phyloP scores from a whole-genome alignment of 805 yeast genomes.

The Vanderwaltozyma polyspora region DNA sequence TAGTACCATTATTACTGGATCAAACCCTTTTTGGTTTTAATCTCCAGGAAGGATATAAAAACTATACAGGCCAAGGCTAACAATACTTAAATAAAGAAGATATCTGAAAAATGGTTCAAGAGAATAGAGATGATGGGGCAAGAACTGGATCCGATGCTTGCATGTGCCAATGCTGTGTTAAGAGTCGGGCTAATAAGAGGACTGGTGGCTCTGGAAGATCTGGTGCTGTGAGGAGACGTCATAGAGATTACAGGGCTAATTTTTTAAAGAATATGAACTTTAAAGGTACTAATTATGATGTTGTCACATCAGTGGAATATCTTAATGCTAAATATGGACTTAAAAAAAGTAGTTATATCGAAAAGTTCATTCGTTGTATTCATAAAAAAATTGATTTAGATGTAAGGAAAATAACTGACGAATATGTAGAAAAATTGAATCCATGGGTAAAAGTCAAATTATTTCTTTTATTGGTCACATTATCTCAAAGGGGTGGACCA shows the following conservation, averaged over 20 bases:
- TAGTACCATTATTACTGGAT: too few relatives aligned
- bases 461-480: slow-evolving; percentile 21
- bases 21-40: too few relatives aligned
- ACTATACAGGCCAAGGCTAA: too few relatives aligned
- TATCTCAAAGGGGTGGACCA: slow-evolving; percentile 28
- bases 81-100: too few relatives aligned
- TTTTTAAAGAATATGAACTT: slow-evolving; percentile 17
- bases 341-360: slow-evolving; percentile 21
- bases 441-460: slow-evolving; percentile 25
- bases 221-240: neutral
- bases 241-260: slow-evolving; percentile 6
- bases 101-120: too few relatives aligned
- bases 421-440: slow-evolving; percentile 11
- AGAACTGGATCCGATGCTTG: too few relatives aligned
- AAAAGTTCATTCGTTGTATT: slow-evolving; percentile 22
- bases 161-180: too few relatives aligned
- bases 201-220: too few relatives aligned
- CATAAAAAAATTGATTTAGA: slow-evolving; percentile 23
- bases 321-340: slow-evolving; percentile 25
- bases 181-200: too few relatives aligned
- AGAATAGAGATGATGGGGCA: too few relatives aligned
- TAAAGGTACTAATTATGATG: slow-evolving; percentile 20
- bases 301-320: slow-evolving; percentile 24
- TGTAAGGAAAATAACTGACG: slow-evolving; percentile 18
- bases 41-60: too few relatives aligned